phyloP scores from a whole-genome alignment of 2,329 filamentous ascomycete genomes.

The Drechslerella stenobrocha region DNA sequence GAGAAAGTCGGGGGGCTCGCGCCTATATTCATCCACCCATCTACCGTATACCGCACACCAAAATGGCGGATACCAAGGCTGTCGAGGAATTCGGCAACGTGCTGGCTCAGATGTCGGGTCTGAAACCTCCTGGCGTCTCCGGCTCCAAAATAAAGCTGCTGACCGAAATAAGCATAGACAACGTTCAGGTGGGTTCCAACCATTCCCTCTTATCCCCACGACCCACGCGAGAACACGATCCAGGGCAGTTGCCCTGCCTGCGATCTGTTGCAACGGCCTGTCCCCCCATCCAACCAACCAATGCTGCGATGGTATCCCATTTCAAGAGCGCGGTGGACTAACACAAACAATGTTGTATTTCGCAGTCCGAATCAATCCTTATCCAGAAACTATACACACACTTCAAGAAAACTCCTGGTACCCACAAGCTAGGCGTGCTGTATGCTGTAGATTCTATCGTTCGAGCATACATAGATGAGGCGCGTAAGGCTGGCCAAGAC shows the following conservation, averaged over 20 bases:
- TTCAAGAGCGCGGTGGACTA: constrained; percentile 50
- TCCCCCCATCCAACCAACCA: constrained; percentile 10
- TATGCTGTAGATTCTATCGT: constrained; percentile 99
- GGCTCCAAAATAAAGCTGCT: constrained; percentile 87
- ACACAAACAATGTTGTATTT: constrained; percentile 51
- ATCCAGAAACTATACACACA: constrained; percentile 96
- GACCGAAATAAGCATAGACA: constrained; percentile 82
- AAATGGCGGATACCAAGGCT: constrained; percentile 46
- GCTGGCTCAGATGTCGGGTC: constrained; percentile 66
- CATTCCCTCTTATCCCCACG: constrained; percentile 53
- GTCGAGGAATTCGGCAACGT: constrained; percentile 46
- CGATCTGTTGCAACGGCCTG: neutral
- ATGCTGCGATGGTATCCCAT: neutral
- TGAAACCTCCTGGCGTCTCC: constrained; percentile 93
- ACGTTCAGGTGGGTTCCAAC: constrained; percentile 74
- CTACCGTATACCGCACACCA: constrained; percentile 20
- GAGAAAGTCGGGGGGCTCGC: too few species aligned
- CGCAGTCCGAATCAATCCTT: constrained; percentile 86
- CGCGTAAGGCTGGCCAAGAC: constrained; percentile 80
- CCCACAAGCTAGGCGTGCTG: constrained; percentile 97
- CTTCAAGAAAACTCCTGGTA: constrained; percentile 90
- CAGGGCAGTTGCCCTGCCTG: neutral
- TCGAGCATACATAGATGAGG: constrained; percentile 96
- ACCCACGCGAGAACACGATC: constrained; percentile 45
- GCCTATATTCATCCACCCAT: too few species aligned